phyloP scores from a whole-genome alignment of 2,329 filamentous ascomycete genomes.

The Neonectria punicea region DNA sequence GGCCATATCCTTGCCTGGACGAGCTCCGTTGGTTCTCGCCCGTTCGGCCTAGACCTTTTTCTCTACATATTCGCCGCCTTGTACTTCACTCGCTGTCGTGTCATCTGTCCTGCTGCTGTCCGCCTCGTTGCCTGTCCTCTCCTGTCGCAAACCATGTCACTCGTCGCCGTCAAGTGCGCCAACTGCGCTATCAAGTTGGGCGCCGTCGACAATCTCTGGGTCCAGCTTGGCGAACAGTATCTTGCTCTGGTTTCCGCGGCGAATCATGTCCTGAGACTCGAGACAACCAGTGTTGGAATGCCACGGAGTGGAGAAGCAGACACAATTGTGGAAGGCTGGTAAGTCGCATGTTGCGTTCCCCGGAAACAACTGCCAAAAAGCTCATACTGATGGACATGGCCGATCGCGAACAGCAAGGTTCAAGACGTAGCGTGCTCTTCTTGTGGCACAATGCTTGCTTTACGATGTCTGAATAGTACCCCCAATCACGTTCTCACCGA shows the following conservation, averaged over 20 bases:
- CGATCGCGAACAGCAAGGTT: constrained; percentile 43
- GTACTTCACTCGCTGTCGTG: not conserved
- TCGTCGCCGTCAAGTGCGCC: constrained; percentile 49
- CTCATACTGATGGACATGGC: not conserved
- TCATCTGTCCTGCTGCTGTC: not conserved
- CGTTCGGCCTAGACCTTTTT: not conserved
- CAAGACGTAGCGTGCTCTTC: constrained; percentile 49
- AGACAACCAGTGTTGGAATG: constrained; percentile 39
- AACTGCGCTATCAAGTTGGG: constrained; percentile 46
- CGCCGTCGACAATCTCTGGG: constrained; percentile 52
- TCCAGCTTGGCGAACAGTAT: constrained; percentile 53
- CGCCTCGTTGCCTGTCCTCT: not conserved
- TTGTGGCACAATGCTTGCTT: constrained; percentile 48
- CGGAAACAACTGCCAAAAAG: too few species aligned
- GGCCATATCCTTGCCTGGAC: constrained; percentile 4
- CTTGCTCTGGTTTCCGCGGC: constrained; percentile 49
- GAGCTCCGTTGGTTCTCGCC: not conserved
- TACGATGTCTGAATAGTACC: constrained; percentile 48
- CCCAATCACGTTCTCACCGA: constrained; percentile 50
- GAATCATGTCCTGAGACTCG: constrained; percentile 26
- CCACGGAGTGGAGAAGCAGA: constrained; percentile 45
- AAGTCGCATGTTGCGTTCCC: constrained; percentile 25
- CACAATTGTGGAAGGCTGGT: constrained; percentile 52
- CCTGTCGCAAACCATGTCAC: constrained; percentile 46
- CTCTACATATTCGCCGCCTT: not conserved